Evolutionary conservation across 2,329 filamentous ascomycete species (phyloP), one percentile per base, ranked within the genome.

Genomic region (Shiraia sp.): DNA sequence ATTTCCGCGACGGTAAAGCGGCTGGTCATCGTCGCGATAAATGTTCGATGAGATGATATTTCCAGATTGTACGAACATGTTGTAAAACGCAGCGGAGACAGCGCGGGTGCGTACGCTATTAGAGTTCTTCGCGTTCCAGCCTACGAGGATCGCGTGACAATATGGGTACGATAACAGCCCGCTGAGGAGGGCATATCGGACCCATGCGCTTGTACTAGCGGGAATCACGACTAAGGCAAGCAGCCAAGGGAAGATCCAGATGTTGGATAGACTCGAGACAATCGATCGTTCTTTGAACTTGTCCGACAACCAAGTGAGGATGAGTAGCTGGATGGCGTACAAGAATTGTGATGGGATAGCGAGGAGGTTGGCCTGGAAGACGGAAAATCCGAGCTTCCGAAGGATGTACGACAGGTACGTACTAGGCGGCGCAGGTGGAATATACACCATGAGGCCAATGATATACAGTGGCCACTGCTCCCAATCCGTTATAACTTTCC

Each of bases 291-390:
- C 55, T 70, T 75, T 74, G 42, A 76, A 58, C 19, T 65, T 66
- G 26, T 78, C 75, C 2, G 74, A 76, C 4, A 76, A 46, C 58
- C 71, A 72, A 0, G 75, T 75, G 10, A 75, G 59, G 26, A 66
- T 53, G 10, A 78, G 55, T 2, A 79, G 65, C 4, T 74, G 71
- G 5, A 71, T 44, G 17, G 75, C 61, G 39, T 59, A 61, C 33
- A 68, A 50, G 10, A 66, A 61, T 23, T 69, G 63, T 3, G 56
- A 63, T 47, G 78, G 68, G n/a, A 87, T 85, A 2, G 78, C 76
- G 6, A 87, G 74, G 24, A 87, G 61, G 55, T 86, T 87, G 2
- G 81, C 76, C 15, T 80, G 68, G 61, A 87, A 83, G 2, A 79
- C 81, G 45, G 74, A 73, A 65, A 85, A 87, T 0, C 83, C 83